Base-by-base conservation (phyloP, 2,329 filamentous ascomycete genomes). In the Epichloe aotearoae region DNA sequence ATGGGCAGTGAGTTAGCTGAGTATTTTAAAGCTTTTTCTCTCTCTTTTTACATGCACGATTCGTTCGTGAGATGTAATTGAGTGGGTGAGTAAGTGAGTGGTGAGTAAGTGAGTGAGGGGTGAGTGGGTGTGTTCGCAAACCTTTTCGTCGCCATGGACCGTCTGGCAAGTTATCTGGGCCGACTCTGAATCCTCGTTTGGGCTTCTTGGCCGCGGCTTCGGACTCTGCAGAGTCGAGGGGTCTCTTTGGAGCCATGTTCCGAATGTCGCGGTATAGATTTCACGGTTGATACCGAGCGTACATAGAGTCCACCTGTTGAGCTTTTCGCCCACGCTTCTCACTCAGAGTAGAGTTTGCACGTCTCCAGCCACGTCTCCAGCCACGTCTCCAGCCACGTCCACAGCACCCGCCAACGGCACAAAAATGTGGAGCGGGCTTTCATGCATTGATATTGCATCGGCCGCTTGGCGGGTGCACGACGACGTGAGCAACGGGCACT, bases 161-260 rank as follows among this genome's bases (percentile, higher is more conserved):
- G 65, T 96, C 90, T 40, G 91, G 91, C 26, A 97, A 74, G 65
- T 96, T 95, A 38, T 85, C 85, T 33, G 91, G 90, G 0, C 90
- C 91, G 51, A 96, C 85, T 40, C 79, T 79, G 71, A 97, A 96
- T 47, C 87, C 88, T 58, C 86, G 84, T 57, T 71, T 72, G 52
- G 69, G 68, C 63, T 77, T 80, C 62, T 79, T 80, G 15, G 67
- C 62, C 7, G 65, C 69, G 40, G 67, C 57, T 44, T 61, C 62
- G 15, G 62, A 56, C 19, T 63, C 61, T 6, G 55, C 50, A n/a
- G 61, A 54, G 40, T 64, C 59, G 12, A 55, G 54, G n/a, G 58
- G 53, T n/a, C 59, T 59, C 58, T 67, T 66, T 14, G 63, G 57
- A 40, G 61, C 61, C 66, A 68, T 68, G 14, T 40, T 42, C 19